Evolutionary conservation across 2,329 filamentous ascomycete species (phyloP), one percentile per base, ranked within the genome.

Genomic region (Gliomastix tumulicola): DNA sequence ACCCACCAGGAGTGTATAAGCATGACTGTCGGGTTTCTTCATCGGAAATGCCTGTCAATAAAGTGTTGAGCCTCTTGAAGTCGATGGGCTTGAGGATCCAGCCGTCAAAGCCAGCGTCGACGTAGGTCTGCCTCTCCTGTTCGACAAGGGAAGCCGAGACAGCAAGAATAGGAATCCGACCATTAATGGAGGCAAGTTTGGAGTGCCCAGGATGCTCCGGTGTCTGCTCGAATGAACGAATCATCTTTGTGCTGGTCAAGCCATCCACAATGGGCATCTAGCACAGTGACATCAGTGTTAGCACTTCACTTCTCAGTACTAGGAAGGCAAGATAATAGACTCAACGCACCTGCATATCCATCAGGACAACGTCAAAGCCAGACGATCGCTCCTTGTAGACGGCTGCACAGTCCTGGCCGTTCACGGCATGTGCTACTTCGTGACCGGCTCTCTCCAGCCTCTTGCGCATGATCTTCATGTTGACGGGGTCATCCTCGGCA

Each of bases 201-300:
- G 84, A 88, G 20, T 84, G 66, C 0, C 63, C 61, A 7, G 49
- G 51, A 31, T 72, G 60, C 3, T 60, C 35, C 49, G 51, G 32
- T 32, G 68, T 56, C 64, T 74, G 73, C 53, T 94, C 88, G 36
- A 73, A 79, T 0, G 77, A 78, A 19, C 88, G 73, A 43, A 94
- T 94, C 73, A 88, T 83, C 57, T 87, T 88, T 0, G 88, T 84
- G 13, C 87, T 88, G 4, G 74, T 79, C 19, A 89, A 70, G 12
- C 88, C 88, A 51, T 94, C 87, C 5, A 94, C 84, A 21, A 94
- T 92, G 15, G 88, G 88, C 88, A 95, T 94, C 87, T 94, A 37
- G 12, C 25, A 9, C 25, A 28, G n/a, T n/a, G n/a, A 28, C n/a
- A 28, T 28, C 10, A 28, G 17, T n/a, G 25, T 28, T 16, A 28